Conservation (phyloP, 495 filamentous ascomycete species). For the Aspergillus coremiiformis region DNA sequence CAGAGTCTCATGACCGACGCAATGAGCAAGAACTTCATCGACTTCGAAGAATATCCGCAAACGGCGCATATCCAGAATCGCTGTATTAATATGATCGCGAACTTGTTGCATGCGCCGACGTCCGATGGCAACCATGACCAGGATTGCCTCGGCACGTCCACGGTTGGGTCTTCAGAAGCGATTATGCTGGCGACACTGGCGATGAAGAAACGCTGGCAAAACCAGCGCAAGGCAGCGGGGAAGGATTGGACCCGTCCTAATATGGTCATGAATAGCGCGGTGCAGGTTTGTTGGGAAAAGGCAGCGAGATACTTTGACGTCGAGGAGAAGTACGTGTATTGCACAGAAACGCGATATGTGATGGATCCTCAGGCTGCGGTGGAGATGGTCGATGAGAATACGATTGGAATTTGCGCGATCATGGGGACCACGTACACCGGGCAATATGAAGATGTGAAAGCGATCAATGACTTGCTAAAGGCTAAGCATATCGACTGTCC, state of each 20-base stretch:
- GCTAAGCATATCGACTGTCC: conserved; percentile 64
- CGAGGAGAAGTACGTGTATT: conserved; percentile 83
- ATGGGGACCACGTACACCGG: conserved; percentile 92
- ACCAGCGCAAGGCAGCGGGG: conserved; percentile 67
- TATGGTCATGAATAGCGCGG: conserved; percentile 85
- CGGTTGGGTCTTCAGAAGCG: conserved; percentile 79
- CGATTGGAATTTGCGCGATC: conserved; percentile 87
- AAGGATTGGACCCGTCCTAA: conserved; percentile 72
- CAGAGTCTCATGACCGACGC: conserved; percentile 86
- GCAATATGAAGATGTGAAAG: conserved; percentile 89
- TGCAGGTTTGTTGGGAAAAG: conserved; percentile 96
- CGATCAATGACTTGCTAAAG: conserved; percentile 73
- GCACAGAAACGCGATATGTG: conserved; percentile 70
- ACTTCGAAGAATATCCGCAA: conserved; percentile 89
- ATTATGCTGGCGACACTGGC: conserved; percentile 85
- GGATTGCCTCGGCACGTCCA: conserved; percentile 69
- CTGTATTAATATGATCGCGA: conserved; percentile 89
- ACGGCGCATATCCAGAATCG: conserved; percentile 86
- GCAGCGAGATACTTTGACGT: conserved; percentile 91
- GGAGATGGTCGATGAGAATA: conserved; percentile 85
- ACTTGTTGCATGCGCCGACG: conserved; percentile 69
- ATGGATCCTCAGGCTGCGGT: conserved; percentile 82
- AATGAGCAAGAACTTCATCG: conserved; percentile 89
- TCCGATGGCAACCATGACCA: conserved; percentile 37
- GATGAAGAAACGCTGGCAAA: conserved; percentile 95